Evolutionary conservation across 352 stramenopile genomes (phyloP).

Genomic region (Pythium vanterpoolii): DNA sequence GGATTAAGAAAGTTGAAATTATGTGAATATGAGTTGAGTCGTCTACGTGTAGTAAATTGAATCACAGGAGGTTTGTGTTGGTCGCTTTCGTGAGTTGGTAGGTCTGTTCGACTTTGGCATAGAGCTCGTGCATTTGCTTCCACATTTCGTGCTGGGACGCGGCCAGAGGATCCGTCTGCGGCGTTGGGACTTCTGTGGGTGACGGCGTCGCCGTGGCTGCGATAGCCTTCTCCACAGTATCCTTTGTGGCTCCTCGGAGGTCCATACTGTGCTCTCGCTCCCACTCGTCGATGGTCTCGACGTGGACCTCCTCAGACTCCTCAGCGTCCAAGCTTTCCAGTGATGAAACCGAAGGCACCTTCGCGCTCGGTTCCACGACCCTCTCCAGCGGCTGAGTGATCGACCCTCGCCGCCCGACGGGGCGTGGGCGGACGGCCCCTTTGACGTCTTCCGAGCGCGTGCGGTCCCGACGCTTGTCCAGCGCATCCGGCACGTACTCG

Average conservation of each 20-base stretch:
- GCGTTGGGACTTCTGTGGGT: background rate
- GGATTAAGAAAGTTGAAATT: background rate
- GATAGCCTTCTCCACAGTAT: background rate
- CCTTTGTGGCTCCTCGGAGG: background rate
- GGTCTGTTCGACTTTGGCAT: slow-evolving; percentile 3
- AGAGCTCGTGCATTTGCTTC: slow-evolving; percentile 9
- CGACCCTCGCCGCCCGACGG: background rate
- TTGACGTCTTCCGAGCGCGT: background rate
- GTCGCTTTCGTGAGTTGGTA: slow-evolving; percentile 2
- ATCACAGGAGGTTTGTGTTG: background rate
- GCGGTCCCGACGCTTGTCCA: background rate
- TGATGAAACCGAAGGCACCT: background rate
- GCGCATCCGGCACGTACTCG: background rate
- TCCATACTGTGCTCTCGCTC: background rate
- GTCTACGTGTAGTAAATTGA: background rate
- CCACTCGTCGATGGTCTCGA: slow-evolving; percentile 7
- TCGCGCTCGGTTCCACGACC: background rate
- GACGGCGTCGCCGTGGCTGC: background rate
- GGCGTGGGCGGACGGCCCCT: background rate
- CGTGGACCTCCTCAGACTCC: background rate
- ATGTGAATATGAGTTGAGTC: too few species aligned
- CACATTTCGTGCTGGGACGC: slow-evolving; percentile 1
- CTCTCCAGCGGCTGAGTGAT: background rate
- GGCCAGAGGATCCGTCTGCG: background rate
- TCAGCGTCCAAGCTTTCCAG: background rate